Evolutionary conservation across 164 flowering plant genomes (phyloP), one percentile per base, ranked within the genome.

Genomic region (Saururus chinensis): DNA sequence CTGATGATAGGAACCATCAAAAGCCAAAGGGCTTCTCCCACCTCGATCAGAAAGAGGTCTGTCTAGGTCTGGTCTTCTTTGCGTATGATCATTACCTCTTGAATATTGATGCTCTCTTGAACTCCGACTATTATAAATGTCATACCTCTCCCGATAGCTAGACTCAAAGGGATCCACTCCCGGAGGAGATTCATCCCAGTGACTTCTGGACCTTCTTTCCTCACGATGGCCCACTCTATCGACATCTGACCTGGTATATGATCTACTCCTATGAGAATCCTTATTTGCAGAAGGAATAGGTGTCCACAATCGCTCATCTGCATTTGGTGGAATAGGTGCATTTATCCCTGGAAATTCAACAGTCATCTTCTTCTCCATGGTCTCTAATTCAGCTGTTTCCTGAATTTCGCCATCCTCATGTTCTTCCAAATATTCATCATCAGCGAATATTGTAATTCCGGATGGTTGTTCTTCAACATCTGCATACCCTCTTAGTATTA

Each of bases 331-430:
- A n/a, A 93, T 75, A 9, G 97, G 95, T 19, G 89, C 92, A 77
- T 93, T 93, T 62, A 93, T 70, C 64, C 99, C 99, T 0, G 97
- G 99, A 71, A 90, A 93, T 58, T 76, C 75, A 51, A 88, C 86
- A 53, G 75, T 80, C 96, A 64, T 90, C 73, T 82, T 90, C 79
- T 56, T 77, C 64, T 66, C 64, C 42, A n/a, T 42, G 45, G 68
- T 73, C 60, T 81, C 79, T 16, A 64, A 76, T 30, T 42, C 37
- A 5, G 58, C 70, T 26, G 66, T 65, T 65, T 78, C 86, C 9
- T 67, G 65, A 51, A 88, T 85, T 74, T 93, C 99, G 13, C 87
- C 96, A 56, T 90, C 96, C 69, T 90, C 92, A 25, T 72, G 63
- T 55, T 78, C 87, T 63, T 56, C 75, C 71, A 68, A 65, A 11